A percentile compares a stretch with the other conserved stretches of the same genome.
Evolutionary conservation across 106 monocot genomes (phyloP).

Genomic region (Allium sativum): DNA sequence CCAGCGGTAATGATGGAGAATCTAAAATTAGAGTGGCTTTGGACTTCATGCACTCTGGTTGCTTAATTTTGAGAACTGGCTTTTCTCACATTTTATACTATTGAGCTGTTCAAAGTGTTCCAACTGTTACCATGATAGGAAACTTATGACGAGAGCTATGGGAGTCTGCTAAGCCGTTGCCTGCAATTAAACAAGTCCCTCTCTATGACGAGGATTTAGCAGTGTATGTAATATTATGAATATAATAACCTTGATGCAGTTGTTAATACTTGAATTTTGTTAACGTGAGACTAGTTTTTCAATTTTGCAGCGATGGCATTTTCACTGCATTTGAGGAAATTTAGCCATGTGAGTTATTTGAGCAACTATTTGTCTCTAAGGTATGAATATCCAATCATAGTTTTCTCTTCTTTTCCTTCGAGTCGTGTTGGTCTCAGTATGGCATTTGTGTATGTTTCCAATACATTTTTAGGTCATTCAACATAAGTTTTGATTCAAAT

Average conservation of each 20-base stretch:
- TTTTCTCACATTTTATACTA: no score
- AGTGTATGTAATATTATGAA: slow-evolving; percentile 81
- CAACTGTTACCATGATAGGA: no score
- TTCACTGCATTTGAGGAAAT: slow-evolving; percentile 58
- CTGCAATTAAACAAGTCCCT: slow-evolving; percentile 76
- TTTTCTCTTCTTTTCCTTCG: background rate
- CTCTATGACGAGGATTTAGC: slow-evolving; percentile 86
- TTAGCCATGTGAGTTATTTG: slow-evolving; percentile 62
- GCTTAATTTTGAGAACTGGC: no score
- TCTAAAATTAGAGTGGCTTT: no score
- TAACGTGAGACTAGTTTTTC: slow-evolving; percentile 6
- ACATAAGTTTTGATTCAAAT: background rate
- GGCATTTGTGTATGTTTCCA: background rate
- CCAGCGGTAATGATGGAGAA: no score
- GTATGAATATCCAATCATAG: slow-evolving; percentile 22
- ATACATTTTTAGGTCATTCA: background rate
- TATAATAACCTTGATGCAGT: background rate
- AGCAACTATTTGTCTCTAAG: slow-evolving; percentile 58
- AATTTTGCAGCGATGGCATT: slow-evolving; percentile 64
- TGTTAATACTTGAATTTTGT: background rate
- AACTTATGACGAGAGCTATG: slow-evolving; percentile 91
- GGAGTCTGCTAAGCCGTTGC: slow-evolving; percentile 74
- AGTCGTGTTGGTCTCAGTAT: background rate
- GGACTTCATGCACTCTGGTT: no score
- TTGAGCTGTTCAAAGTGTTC: no score